Evolutionary conservation across 208 protist species (phyloP).

Genomic region (Phytomonas sp.): DNA sequence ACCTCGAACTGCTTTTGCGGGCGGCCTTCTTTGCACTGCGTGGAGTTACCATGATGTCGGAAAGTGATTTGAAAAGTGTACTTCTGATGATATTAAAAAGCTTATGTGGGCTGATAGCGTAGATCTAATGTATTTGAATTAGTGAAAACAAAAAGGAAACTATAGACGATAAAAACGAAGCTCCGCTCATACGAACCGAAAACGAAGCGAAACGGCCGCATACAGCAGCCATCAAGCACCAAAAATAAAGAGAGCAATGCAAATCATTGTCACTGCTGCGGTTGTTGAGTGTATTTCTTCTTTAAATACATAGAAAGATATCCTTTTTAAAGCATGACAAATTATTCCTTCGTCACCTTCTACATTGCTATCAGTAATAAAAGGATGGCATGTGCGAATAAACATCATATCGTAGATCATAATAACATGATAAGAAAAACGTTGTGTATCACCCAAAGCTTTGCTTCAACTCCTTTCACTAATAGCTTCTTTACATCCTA

Average conservation of each 20-base stretch:
- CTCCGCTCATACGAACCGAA: no score
- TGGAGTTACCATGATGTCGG: slow-evolving; percentile 46
- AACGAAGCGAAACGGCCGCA: not conserved
- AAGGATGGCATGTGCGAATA: not conserved
- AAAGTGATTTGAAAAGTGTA: not conserved
- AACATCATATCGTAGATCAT: not conserved
- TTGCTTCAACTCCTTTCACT: not conserved
- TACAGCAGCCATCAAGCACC: not conserved
- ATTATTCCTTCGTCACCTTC: not conserved
- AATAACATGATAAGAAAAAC: not conserved
- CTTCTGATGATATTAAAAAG: not conserved
- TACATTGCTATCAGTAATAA: not conserved
- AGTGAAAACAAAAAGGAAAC: not conserved
- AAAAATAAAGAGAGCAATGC: not conserved
- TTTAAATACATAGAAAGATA: not conserved
- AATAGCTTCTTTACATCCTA: not conserved
- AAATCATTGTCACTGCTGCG: not conserved
- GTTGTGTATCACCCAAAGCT: not conserved
- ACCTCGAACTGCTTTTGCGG: slow-evolving; percentile 79
- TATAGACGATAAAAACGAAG: no score
- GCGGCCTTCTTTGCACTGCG: slow-evolving; percentile 63
- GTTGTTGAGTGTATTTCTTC: not conserved
- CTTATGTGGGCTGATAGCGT: not conserved
- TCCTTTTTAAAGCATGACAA: not conserved
- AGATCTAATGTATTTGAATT: not conserved